phyloP scores from a whole-genome alignment of 2,329 filamentous ascomycete species.

The Colletotrichum tropicale region DNA sequence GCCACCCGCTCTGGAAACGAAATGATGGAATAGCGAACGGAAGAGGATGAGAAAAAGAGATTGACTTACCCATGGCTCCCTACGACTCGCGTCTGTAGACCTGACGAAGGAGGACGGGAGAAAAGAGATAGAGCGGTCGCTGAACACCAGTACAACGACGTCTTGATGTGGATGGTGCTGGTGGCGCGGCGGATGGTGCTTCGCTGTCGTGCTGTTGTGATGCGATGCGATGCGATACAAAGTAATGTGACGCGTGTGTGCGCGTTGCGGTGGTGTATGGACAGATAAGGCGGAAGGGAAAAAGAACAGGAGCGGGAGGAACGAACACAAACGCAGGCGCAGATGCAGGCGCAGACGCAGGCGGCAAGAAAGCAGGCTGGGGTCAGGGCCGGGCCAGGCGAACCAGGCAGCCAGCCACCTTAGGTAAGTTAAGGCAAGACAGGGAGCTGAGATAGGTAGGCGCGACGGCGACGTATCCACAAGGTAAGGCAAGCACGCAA shows the following conservation, averaged over 20 bases:
- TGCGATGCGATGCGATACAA: not conserved
- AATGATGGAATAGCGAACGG: not conserved
- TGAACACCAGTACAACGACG: not conserved
- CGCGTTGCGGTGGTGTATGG: conserved; percentile 7
- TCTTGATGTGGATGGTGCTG: not conserved
- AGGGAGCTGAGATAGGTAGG: not conserved
- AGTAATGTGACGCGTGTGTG: conserved; percentile 9
- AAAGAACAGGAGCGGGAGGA: not conserved
- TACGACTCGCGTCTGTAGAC: not conserved
- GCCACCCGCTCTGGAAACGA: not conserved
- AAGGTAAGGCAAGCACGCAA: not conserved
- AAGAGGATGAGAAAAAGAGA: not conserved
- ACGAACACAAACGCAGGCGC: not conserved
- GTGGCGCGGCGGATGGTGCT: not conserved
- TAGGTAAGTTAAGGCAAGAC: not conserved
- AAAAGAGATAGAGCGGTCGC: not conserved
- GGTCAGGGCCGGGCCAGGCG: not conserved
- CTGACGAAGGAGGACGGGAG: not conserved
- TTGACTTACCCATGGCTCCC: conserved; percentile 1
- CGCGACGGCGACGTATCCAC: not conserved
- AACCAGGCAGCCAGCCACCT: not conserved
- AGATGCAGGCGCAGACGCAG: not conserved
- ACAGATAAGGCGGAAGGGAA: not conserved
- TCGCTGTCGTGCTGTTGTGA: not conserved
- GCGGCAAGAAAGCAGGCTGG: not conserved